Evolutionary conservation across 2,329 filamentous ascomycete genomes (phyloP), one percentile per base, ranked within the genome.

Genomic region (Fusarium hainanense): DNA sequence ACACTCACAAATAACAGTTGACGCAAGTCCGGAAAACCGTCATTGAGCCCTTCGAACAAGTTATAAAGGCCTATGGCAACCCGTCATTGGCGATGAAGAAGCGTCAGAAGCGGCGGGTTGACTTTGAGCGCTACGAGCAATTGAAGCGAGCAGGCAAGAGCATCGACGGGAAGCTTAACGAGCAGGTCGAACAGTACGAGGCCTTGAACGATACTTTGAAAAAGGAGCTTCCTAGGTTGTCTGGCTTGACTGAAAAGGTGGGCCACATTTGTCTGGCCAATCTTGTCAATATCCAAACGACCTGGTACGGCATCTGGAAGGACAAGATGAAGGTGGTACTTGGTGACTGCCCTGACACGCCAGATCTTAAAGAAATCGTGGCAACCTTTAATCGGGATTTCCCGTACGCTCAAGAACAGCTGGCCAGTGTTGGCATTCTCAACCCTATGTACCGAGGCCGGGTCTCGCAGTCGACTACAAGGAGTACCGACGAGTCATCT

Each of bases 151-250:
- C 89, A 34, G 93, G 93, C 67, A 94, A 97, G 79, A 97, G 93
- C 73, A 85, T 93, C 14, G 95, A 98, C 78, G 91, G 93, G 75
- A 96, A 95, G 78, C 90, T 94, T 6, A 85, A 88, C 18, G 93
- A 97, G 73, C 88, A 92, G 41, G 93, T 94, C 21, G 93, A 97
- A 75, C 92, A 97, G 77, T 99, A 97, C 79, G 88, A 93, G 42
- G 93, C 94, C 10, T 85, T 99, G 63, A 98, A 98, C 76, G 93
- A 97, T 68, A 93, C 95, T 1, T 85, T 98, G 63, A 98, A 97
- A 80, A 92, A 95, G 71, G 95, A 98, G 77, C 85, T 99, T 48
- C 95, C 95, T 3, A 90, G 90, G 77, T 86, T 99, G 18, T 97
- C 96, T 54, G 82, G 84, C 10, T 82, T 96, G 68, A 98, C 95